Percentiles rank a stretch among this genome's conserved stretches.
Evolutionary conservation across 2,329 filamentous ascomycete genomes (phyloP).

Genomic region (Arthrinium puccinioides): DNA sequence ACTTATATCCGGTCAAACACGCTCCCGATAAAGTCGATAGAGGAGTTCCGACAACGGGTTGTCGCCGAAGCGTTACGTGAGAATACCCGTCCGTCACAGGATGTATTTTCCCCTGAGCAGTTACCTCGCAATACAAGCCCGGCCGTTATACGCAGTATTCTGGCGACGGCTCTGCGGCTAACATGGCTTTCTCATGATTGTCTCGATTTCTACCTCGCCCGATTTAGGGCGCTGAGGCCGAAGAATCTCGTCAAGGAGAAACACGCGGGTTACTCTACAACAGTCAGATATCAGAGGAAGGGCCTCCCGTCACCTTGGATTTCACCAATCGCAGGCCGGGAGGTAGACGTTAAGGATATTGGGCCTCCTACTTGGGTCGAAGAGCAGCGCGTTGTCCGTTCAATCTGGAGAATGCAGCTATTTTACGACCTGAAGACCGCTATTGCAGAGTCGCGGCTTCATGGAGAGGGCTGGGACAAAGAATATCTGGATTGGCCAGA

Average conservation of each 20-base stretch:
- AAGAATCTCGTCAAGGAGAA: background rate
- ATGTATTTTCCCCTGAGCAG: no score
- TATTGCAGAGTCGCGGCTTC: background rate
- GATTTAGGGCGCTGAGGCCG: background rate
- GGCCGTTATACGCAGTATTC: background rate
- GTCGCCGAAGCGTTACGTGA: no score
- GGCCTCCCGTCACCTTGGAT: background rate
- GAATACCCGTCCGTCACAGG: no score
- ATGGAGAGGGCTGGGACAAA: no score
- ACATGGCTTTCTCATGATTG: background rate
- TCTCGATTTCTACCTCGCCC: background rate
- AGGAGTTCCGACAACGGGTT: no score
- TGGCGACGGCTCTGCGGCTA: background rate
- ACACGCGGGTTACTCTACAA: no score
- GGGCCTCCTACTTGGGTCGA: conserved; percentile 3
- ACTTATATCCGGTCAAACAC: no score
- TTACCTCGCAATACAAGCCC: background rate
- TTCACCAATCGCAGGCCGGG: background rate
- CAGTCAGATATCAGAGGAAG: no score
- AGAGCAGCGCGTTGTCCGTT: conserved; percentile 2
- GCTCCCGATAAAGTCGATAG: no score
- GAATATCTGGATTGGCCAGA: no score
- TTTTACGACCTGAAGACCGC: conserved; percentile 1
- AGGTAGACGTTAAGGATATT: background rate
- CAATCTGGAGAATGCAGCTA: conserved; percentile 3